phyloP scores from a whole-genome alignment of 2,329 filamentous ascomycete species.

The Diaporthe destruens region DNA sequence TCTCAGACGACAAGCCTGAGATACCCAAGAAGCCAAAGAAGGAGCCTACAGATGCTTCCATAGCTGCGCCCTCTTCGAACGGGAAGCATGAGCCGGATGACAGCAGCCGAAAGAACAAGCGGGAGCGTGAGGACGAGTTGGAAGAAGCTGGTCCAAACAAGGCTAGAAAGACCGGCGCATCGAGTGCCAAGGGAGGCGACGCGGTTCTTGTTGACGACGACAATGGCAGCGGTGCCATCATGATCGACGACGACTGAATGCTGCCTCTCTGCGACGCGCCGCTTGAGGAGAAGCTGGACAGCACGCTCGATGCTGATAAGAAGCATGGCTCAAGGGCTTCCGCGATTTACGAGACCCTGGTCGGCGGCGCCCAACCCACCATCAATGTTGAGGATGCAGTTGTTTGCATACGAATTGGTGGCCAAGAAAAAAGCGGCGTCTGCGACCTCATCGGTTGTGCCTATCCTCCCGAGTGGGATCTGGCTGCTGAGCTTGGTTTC shows the following conservation, averaged over 20 bases:
- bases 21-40: constrained; percentile 69
- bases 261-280: neutral
- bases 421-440: constrained; percentile 84
- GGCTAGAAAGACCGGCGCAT: constrained; percentile 55
- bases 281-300: neutral
- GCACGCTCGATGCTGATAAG: neutral
- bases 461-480: constrained; percentile 78
- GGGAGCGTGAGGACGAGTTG: constrained; percentile 58
- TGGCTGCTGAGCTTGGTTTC: constrained; percentile 55
- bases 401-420: constrained; percentile 85
- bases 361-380: constrained; percentile 79
- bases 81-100: constrained; percentile 56
- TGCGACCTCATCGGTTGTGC: constrained; percentile 78
- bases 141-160: constrained; percentile 60
- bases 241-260: constrained; percentile 73
- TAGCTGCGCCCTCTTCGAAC: constrained; percentile 55
- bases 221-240: constrained; percentile 69
- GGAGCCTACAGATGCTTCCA: constrained; percentile 54
- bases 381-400: constrained; percentile 87
- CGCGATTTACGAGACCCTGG: constrained; percentile 6
- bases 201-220: constrained; percentile 64
- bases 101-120: constrained; percentile 59
- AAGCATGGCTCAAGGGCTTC: constrained; percentile 1
- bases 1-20: constrained; percentile 57
- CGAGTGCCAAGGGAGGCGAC: constrained; percentile 55